A percentile compares a stretch with the other conserved stretches of the same genome.
Evolutionary conservation across 768 basidiomycete genomes (phyloP).

Genomic region (Pleurotus salmoneostramineus): DNA sequence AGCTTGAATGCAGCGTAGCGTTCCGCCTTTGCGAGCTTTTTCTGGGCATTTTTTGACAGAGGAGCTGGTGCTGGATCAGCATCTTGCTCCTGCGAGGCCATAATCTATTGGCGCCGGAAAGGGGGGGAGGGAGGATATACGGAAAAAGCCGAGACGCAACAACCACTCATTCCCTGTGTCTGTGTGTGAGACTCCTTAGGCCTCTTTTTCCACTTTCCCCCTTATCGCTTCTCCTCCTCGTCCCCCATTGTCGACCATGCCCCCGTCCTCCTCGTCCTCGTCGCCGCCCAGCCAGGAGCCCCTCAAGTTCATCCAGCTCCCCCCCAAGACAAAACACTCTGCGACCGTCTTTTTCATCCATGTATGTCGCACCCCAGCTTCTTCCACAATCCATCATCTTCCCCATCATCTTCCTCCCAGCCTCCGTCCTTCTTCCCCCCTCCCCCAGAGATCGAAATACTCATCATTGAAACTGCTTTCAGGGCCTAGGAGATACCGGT

Average conservation of each 20-base stretch:
- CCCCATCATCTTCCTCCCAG: conserved; percentile 13
- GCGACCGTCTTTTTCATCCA: conserved; percentile 15
- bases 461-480: conserved; percentile 53
- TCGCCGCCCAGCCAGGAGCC: conserved; percentile 6
- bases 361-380: conserved; percentile 13
- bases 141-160: too few species aligned
- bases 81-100: too few species aligned
- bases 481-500: conserved; percentile 79
- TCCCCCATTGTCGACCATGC: neutral
- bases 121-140: too few species aligned
- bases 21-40: conserved; percentile 70
- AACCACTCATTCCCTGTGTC: too few species aligned
- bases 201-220: neutral
- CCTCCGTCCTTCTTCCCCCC: conserved; percentile 23
- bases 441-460: conserved; percentile 50
- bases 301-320: conserved; percentile 5
- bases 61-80: conserved; percentile 10
- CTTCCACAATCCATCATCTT: conserved; percentile 11
- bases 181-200: neutral
- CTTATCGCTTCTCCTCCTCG: conserved; percentile 4
- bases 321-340: conserved; percentile 4
- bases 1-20: conserved; percentile 63
- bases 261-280: neutral
- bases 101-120: too few species aligned
- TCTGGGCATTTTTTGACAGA: conserved; percentile 77